Percentiles rank a stretch among this genome's conserved stretches.
Evolutionary conservation across 768 basidiomycete genomes (phyloP).

Genomic region (Macrolepiota fuliginosa): DNA sequence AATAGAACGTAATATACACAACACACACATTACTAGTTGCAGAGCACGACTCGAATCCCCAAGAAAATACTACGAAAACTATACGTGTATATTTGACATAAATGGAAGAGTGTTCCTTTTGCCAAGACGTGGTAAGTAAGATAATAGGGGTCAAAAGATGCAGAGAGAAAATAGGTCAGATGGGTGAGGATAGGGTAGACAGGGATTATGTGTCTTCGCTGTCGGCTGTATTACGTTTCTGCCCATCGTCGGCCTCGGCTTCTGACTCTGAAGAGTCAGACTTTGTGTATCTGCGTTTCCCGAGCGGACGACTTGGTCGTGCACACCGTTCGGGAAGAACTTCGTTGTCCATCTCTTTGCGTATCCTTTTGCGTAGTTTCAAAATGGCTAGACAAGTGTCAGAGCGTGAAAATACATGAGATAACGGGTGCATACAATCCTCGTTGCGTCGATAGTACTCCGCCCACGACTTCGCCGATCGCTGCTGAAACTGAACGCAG

Average conservation of each 20-base stretch:
- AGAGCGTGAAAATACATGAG: neutral
- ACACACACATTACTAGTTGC: neutral
- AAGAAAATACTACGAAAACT: slow-evolving; percentile 9
- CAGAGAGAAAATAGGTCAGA: neutral
- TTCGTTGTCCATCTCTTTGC: slow-evolving; percentile 22
- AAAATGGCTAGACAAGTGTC: slow-evolving; percentile 27
- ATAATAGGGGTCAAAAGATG: neutral
- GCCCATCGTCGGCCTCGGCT: slow-evolving; percentile 25
- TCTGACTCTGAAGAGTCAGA: slow-evolving; percentile 22
- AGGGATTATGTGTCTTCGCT: neutral
- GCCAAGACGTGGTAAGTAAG: neutral
- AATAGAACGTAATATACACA: slow-evolving; percentile 11
- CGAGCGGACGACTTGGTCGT: slow-evolving; percentile 26
- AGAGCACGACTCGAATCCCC: slow-evolving; percentile 1
- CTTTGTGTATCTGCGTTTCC: slow-evolving; percentile 31
- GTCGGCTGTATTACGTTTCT: slow-evolving; percentile 23
- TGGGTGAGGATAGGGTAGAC: neutral
- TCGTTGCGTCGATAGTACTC: slow-evolving; percentile 58
- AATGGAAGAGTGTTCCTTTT: slow-evolving; percentile 4
- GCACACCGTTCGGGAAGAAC: slow-evolving; percentile 24
- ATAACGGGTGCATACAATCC: slow-evolving; percentile 31
- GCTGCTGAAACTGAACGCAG: slow-evolving; percentile 46
- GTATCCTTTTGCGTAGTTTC: slow-evolving; percentile 37
- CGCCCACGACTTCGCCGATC: slow-evolving; percentile 57
- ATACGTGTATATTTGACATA: slow-evolving; percentile 15